Conservation (phyloP, 2,329 filamentous ascomycete species). For the Beauveria caledonica region DNA sequence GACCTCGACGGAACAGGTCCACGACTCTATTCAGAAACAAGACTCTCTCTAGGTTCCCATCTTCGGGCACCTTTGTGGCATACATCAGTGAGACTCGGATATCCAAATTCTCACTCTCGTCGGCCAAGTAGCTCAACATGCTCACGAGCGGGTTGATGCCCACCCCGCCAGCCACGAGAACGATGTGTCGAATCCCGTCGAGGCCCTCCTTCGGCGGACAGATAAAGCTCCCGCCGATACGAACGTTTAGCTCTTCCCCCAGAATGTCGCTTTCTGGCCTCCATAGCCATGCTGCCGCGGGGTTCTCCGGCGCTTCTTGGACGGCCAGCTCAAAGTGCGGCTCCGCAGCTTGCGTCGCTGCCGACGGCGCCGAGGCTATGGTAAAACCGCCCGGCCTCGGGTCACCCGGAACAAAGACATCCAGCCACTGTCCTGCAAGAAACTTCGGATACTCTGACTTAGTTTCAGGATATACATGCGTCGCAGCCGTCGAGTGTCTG, state of each 20-base stretch:
- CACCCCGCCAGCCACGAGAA: conserved; percentile 75
- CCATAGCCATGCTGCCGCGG: conserved; percentile 72
- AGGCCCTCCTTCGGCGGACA: conserved; percentile 56
- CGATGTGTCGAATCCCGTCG: conserved; percentile 45
- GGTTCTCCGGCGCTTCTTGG: conserved; percentile 62
- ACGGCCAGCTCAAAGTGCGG: conserved; percentile 70
- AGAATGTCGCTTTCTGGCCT: conserved; percentile 45
- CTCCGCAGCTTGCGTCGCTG: conserved; percentile 26
- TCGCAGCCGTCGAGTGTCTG: background rate
- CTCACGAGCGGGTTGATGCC: conserved; percentile 76
- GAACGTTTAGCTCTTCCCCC: conserved; percentile 51
- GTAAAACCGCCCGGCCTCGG: conserved; percentile 77
- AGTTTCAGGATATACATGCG: background rate
- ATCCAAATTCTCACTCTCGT: conserved; percentile 23
- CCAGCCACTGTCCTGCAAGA: conserved; percentile 79
- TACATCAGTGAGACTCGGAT: conserved; percentile 55
- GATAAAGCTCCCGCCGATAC: conserved; percentile 73
- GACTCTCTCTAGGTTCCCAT: conserved; percentile 27
- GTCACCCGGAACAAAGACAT: conserved; percentile 65
- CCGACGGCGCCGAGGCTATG: conserved; percentile 66
- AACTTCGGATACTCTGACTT: conserved; percentile 40
- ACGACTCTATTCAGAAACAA: conserved; percentile 44
- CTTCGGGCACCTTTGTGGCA: conserved; percentile 34
- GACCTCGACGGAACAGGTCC: conserved; percentile 28
- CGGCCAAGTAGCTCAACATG: conserved; percentile 55